Base-by-base conservation (phyloP, 2,329 filamentous ascomycete species). In the Aspergillus unguis region DNA sequence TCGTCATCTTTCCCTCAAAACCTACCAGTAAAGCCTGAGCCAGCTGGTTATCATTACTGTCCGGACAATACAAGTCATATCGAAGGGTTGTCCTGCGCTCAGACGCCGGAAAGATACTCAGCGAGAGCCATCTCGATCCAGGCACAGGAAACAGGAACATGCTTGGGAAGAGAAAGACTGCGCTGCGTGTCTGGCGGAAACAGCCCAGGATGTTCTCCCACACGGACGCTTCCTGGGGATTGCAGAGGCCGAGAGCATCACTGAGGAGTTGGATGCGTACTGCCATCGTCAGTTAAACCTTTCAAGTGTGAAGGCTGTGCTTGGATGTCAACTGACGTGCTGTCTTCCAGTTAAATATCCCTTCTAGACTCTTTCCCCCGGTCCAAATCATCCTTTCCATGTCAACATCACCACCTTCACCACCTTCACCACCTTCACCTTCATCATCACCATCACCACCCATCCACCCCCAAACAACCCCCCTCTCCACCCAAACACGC, bases 331-430 rank as follows among this genome's bases (percentile, higher is more conserved):
- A 49, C 61, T 61, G 28, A 71, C 69, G 38, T 8, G 55, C 59
- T 26, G 61, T 28, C 54, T 71, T 71, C 69, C 69, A 71, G 46
- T 71, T 70, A 10, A 71, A 71, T 0, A 37, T 31, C 0, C 65
- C 65, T 10, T 63, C 56, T 23, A 70, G 17, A 0, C 60, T 63
- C 38, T 58, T 58, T 5, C 69, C 67, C 31, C 54, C 43, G 17
- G 69, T 11, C 29, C 44, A 4, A 11, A 17, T 5, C 44, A 40
- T 8, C 62, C n/a, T 11, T 5, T 23, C 36, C 23, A 38, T 23
- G 5, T 38, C 23, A 25, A 38, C 25, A 6, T 5, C 29, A 41
- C 17, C 17, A 17, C 17, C 17, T 17, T 17, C 17, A 3, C 9
- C 23, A 5, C 48, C 43, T 63, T 11, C 7, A 27, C 51, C 42